Base-by-base conservation (phyloP, 2,329 filamentous ascomycete species). In the Pseudofabraea citricarpa region DNA sequence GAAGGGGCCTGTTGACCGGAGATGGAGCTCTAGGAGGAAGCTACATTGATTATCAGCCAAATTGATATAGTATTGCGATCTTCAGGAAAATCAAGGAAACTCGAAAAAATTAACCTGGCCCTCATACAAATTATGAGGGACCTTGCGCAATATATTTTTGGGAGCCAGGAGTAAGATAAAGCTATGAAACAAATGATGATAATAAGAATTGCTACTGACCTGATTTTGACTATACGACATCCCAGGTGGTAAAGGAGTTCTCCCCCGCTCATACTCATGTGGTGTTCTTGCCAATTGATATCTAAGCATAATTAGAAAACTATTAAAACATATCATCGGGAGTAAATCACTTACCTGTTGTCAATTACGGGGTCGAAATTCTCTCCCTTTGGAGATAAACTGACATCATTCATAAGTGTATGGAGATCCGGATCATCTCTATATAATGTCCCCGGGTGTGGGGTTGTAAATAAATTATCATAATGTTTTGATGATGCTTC, bases 401-500 rank as follows among this genome's bases (percentile, higher is more conserved):
- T 37, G 9, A 22, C 35, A 37, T 37, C 21, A 22, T 21, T 37
- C 13, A 37, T 37, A 21, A 37, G 35, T 22, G 20, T 19, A 20
- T 37, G n/a, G n/a, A 37, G 20, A 13, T 6, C 15, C 5, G 20
- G 10, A 22, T 37, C 35, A 37, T 37, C 35, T 5, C 23, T 18
- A 37, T 37, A 37, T 9, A 10, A 22, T 4, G 35, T 21, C 7
- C 4, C 23, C 18, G n/a, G 3, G 7, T 20, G 18, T 5, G 35
- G 18, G 3, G 18, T 8, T 9, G 18, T 7, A 8, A n/a, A 13
- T 4, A 21, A 9, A n/a, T 37, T 37, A 20, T 20, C 15, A 12
- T 20, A 37, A 13, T 18, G 18, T 22, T 40, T 40, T n/a, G 49
- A 33, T 18, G 43, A 45, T 2, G 51, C 49, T 33, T 62, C 58